Evolutionary conservation across 2,329 filamentous ascomycete genomes (phyloP).

Genomic region (Aspergillus novofumigatus): DNA sequence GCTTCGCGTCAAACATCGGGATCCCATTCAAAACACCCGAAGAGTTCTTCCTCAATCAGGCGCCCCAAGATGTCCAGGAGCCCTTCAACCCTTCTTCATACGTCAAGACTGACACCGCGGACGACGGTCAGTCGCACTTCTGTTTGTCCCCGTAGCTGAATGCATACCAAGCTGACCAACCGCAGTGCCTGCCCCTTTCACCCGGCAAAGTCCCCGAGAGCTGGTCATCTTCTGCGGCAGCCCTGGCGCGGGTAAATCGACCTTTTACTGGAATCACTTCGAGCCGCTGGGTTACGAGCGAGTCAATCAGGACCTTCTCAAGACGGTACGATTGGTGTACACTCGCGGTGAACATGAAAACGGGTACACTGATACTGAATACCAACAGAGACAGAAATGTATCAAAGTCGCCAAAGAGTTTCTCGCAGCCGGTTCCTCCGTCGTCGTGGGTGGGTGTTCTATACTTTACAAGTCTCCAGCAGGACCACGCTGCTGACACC

Average conservation of each 20-base stretch:
- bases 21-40: slow-evolving; percentile 82
- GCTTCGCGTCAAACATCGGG: slow-evolving; percentile 81
- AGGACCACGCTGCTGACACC: neutral
- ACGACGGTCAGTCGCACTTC: slow-evolving; percentile 25
- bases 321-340: slow-evolving; percentile 50
- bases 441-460: slow-evolving; percentile 69
- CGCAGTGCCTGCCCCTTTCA: slow-evolving; percentile 34
- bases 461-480: slow-evolving; percentile 1
- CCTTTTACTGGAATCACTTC: slow-evolving; percentile 76
- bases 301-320: slow-evolving; percentile 86
- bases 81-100: slow-evolving; percentile 67
- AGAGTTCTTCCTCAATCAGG: slow-evolving; percentile 76
- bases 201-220: slow-evolving; percentile 64
- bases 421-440: slow-evolving; percentile 61
- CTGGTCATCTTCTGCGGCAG: slow-evolving; percentile 83
- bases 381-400: slow-evolving; percentile 54
- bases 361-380: slow-evolving; percentile 4
- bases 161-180: neutral
- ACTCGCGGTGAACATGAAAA: neutral
- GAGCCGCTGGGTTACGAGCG: slow-evolving; percentile 75
- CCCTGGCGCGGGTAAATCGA: slow-evolving; percentile 87
- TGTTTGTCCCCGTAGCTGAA: slow-evolving; percentile 1
- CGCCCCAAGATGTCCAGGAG: slow-evolving; percentile 61
- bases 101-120: slow-evolving; percentile 32
- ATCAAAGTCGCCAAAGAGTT: slow-evolving; percentile 67